These are phyloP conservation scores for Climacium dendroides DNA, from an alignment of 225 moss, liverwort and hornwort genomes.

Conservation along the genomic window DNA sequence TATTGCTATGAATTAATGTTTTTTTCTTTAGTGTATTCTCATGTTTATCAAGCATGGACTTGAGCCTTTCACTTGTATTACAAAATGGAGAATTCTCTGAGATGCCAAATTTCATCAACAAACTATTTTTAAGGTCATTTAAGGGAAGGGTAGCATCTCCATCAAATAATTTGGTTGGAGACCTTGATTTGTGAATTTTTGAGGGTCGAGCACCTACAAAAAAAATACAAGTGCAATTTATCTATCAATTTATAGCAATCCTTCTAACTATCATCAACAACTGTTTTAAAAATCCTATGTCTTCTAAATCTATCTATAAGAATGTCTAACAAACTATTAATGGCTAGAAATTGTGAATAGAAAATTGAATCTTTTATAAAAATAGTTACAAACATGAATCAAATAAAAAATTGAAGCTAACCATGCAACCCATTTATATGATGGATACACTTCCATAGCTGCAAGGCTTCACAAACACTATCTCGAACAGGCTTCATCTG, in stretches of 20 bases:
- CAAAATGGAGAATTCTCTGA: slow-evolving; percentile 1
- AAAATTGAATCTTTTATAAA: neutral
- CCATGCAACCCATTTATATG: slow-evolving; percentile 7
- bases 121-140: neutral
- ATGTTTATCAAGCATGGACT: slow-evolving; percentile 18
- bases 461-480: slow-evolving; percentile 61
- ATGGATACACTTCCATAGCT: slow-evolving; percentile 60
- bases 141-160: neutral
- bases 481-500: slow-evolving; percentile 85
- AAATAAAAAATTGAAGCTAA: neutral
- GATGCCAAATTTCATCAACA: slow-evolving; percentile 1
- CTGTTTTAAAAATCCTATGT: neutral
- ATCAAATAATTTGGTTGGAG: neutral
- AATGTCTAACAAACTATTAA: neutral
- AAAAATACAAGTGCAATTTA: neutral
- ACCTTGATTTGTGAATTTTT: neutral
- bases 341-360: neutral
- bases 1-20: slow-evolving; percentile 28
- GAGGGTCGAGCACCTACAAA: neutral
- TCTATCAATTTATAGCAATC: neutral
- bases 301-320: neutral
- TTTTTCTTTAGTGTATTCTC: slow-evolving; percentile 23
- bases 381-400: neutral
- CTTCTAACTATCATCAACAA: neutral
- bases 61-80: slow-evolving; percentile 9